phyloP scores from a whole-genome alignment of 2,329 filamentous ascomycete species.

The Venturia asperata region DNA sequence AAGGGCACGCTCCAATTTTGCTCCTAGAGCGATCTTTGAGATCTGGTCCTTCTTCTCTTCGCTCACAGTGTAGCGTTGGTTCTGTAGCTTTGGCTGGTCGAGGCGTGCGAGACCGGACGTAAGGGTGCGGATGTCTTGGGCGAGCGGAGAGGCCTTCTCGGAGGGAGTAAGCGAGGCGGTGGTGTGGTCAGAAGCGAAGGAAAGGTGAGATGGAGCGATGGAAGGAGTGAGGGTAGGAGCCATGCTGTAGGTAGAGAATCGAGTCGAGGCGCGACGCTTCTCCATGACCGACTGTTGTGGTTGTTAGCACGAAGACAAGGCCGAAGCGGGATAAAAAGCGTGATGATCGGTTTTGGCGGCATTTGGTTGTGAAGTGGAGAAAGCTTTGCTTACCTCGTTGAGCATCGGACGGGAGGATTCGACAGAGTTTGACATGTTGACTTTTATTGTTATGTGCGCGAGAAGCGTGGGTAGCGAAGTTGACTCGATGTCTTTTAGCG shows the following conservation, averaged over 20 bases:
- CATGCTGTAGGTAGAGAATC: constrained; percentile 46
- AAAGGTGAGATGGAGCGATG: constrained; percentile 40
- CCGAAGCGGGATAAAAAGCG: not conserved
- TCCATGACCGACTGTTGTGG: constrained; percentile 5
- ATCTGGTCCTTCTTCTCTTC: constrained; percentile 75
- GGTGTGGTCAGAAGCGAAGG: constrained; percentile 25
- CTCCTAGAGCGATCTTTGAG: constrained; percentile 78
- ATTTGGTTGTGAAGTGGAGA: constrained; percentile 22
- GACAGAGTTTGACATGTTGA: constrained; percentile 33
- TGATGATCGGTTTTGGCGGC: not conserved
- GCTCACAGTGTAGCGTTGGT: constrained; percentile 73
- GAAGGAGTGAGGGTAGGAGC: constrained; percentile 45
- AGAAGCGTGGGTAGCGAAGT: not conserved
- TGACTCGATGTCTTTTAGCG: not conserved
- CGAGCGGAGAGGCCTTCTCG: constrained; percentile 42
- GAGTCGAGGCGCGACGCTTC: constrained; percentile 27
- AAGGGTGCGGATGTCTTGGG: constrained; percentile 65
- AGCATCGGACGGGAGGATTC: constrained; percentile 37
- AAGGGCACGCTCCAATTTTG: constrained; percentile 83
- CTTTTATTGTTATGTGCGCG: not conserved
- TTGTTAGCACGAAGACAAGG: constrained; percentile 10
- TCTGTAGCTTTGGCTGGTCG: constrained; percentile 76
- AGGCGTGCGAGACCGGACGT: constrained; percentile 76
- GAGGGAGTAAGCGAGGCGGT: constrained; percentile 23
- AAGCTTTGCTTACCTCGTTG: constrained; percentile 32